Base-by-base conservation (phyloP, 805 yeast species). In the Komagataella phaffii region DNA sequence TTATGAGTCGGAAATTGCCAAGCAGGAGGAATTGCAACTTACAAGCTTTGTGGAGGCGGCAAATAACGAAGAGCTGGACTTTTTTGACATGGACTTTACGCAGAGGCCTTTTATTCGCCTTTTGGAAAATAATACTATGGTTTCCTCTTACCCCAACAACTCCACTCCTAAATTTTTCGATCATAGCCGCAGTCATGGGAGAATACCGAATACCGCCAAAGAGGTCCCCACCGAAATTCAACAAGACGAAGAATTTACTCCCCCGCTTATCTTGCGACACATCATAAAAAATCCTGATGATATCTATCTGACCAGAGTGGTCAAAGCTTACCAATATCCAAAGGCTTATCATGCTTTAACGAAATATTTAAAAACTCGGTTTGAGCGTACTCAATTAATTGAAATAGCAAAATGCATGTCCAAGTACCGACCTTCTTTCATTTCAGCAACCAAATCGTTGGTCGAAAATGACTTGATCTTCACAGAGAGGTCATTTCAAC, bases 371-470 rank as follows among this genome's bases (percentile, higher is more conserved):
- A 77, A 76, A 56, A 62, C 62, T 49, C 60, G 87, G 53, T 81
- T 81, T 57, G 69, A 68, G 51, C 64, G 67, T 50, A 56, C 56
- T 6, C 71, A 68, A 53, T 55, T 68, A 46, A 49, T 68, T 7
- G 68, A 64, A 50, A 76, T 81, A 46, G 74, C 80, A 17, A 77
- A 79, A 67, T 67, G 77, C 54, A 73, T 81, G 72, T 85, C 82
- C 51, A 70, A 78, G 58, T 83, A 82, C 60, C 69, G 91, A 51
- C 91, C 93, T 10, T 79, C 87, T 12, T 86, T 86, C 58, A 84
- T 83, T 17, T 80, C 88, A 18, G 83, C 89, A 1, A 85, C 88
- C 49, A 80, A 85, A 58, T 78, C 82, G 5, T 68, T 86, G 46
- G 82, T 79, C 58, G 89, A 85, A 55, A 79, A 79, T 60, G 93